Evolutionary conservation across 148 eudicot genomes (phyloP), one percentile per base, ranked within the genome.

Genomic region (Rhododendron griersonianum): DNA sequence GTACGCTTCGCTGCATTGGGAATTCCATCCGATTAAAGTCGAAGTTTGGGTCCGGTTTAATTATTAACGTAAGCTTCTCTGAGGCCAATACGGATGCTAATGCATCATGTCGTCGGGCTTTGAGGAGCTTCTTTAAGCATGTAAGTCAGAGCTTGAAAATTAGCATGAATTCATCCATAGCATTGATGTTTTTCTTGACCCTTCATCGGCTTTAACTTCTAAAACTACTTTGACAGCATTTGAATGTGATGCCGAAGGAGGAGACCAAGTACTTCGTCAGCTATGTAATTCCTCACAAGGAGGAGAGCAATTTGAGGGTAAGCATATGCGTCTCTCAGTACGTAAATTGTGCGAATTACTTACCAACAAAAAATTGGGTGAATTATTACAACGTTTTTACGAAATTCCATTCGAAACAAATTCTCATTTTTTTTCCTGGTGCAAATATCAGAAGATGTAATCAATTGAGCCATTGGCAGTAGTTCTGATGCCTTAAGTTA

Each of bases 21-120:
- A 96, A 93, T 63, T 96, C 99, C 3, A 95, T 92, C 83, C 87
- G 95, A 84, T 76, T 96, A 83, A 96, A 96, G 80, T 96, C 97
- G 41, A 91, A 90, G 61, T 96, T 96, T 90, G 99, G 99, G 84
- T 85, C 95, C 71, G 99, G 99, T 83, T 94, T 92, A 83, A 84
- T 94, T 86, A 85, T 91, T 73, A 93, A 91, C 59, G 86, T 96
- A 18, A 95, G 94, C 91, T 95, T 95, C 81, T 83, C 85, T 59
- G 91, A 77, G 48, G 16, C 28, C 51, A 44, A 23, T 77, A 19
- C 11, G 8, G 78, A 88, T 44, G 83, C 83, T 75, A 16, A 57
- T 71, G 84, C 86, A 87, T 87, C 47, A 37, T 25, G 75, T 86
- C 92, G 87, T 59, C 91, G 88, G 83, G 88, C 92, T 11, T 95